Base-by-base conservation (phyloP, 2,329 filamentous ascomycete species). In the Gliomastix tumulicola region DNA sequence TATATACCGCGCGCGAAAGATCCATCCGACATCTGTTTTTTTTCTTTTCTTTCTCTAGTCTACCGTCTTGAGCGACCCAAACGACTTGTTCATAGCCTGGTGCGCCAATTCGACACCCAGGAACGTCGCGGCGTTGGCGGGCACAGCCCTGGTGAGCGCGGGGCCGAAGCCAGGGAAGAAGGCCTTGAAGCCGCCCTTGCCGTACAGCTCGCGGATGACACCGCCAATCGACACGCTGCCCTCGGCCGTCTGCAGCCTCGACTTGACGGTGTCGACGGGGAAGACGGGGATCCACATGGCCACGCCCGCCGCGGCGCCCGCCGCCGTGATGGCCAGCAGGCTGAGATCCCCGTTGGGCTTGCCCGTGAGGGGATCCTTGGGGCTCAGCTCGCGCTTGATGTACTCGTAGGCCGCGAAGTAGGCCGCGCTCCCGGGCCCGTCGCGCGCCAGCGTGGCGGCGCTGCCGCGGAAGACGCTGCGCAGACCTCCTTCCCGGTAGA, bases 221-320 rank as follows among this genome's bases (percentile, higher is more conserved):
- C 84, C 81, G 13, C 80, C 75, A 35, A 98, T 78, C 1, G 84
- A 87, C 34, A 88, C 82, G 48, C 83, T 83, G 34, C 88, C 88
- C 54, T 92, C 85, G 30, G 88, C 88, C 30, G 87, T 94, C 72
- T 98, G 92, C 57, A 98, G 66, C 25, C 89, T 74, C 45, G 83
- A 89, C 77, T 98, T 98, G 66, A 98, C 82, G 0, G 92, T 98
- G 56, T 98, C 92, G 45, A 98, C 76, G 17, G 92, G 92, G 76
- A 98, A 98, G 30, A 98, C 89, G 37, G 92, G 89, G 48, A 96
- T 92, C 92, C 92, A 98, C 92, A 98, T 98, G 44, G 92, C 92
- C 19, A 98, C 78, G 54, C 92, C 92, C 1, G 92, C 92, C 5
- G 82, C 85, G 44, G 86, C 92, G 50, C 92, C 92, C 3, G 92